These are phyloP conservation scores for Starmerella ratchasimensis DNA, from an alignment of 805 yeast species.

Conservation along the genomic window DNA sequence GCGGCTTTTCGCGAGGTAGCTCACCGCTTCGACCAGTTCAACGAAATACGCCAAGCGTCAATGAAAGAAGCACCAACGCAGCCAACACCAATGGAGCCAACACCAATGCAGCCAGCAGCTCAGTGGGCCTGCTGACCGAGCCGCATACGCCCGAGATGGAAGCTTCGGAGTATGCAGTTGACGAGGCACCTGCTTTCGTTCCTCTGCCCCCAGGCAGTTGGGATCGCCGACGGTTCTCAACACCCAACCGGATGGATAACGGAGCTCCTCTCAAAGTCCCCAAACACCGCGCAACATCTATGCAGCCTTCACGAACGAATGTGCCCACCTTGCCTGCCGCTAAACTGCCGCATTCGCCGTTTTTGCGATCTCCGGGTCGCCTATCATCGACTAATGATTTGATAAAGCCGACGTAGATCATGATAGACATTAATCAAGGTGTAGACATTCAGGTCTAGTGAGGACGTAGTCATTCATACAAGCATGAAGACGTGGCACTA, in stretches of 20 bases:
- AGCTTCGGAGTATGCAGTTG: conserved; percentile 5
- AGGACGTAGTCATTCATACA: no score
- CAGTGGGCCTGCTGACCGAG: neutral
- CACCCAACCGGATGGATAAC: conserved; percentile 2
- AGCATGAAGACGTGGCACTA: no score
- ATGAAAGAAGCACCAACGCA: neutral
- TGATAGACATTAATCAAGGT: no score
- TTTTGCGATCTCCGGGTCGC: conserved; percentile 5
- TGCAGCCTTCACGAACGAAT: conserved; percentile 14
- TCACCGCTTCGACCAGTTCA: no score
- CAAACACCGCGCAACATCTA: conserved; percentile 16
- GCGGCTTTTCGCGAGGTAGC: no score
- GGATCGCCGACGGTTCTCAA: conserved; percentile 11
- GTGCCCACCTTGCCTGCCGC: neutral
- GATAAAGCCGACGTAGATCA: no score
- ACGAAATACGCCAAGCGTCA: neutral
- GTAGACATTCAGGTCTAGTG: no score
- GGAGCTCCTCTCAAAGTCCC: neutral
- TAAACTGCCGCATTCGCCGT: neutral
- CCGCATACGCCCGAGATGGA: conserved; percentile 8
- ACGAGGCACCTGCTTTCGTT: conserved; percentile 1
- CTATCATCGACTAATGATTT: conserved; percentile 12
- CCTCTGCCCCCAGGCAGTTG: neutral
- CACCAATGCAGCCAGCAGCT: neutral
- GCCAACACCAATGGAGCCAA: neutral